These are phyloP conservation scores for Podaxis sp. DNA, from an alignment of 768 basidiomycete genomes.

Conservation along the genomic window DNA sequence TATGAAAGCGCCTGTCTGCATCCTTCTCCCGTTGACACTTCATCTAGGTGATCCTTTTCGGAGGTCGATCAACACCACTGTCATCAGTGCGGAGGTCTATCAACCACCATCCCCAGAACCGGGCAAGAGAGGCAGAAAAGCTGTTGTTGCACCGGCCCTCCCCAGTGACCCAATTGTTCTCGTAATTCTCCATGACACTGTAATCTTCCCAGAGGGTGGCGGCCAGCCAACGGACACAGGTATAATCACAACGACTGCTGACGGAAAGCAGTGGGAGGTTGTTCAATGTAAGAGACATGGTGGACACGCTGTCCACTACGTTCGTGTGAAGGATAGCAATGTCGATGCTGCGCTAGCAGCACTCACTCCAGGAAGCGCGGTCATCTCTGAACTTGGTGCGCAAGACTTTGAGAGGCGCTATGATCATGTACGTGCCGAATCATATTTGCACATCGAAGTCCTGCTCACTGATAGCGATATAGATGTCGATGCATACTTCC, in stretches of 20 bases:
- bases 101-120: conserved; percentile 33
- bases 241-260: conserved; percentile 33
- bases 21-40: background rate
- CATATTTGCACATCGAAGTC: background rate
- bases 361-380: conserved; percentile 47
- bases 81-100: conserved; percentile 46
- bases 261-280: conserved; percentile 52
- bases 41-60: conserved; percentile 67
- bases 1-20: conserved; percentile 20
- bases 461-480: conserved; percentile 1
- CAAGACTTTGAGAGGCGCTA: conserved; percentile 61
- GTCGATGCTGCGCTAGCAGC: conserved; percentile 38
- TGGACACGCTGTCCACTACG: conserved; percentile 72
- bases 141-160: conserved; percentile 43
- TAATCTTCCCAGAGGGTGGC: conserved; percentile 79
- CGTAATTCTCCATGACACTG: conserved; percentile 68
- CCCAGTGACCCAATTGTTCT: conserved; percentile 50
- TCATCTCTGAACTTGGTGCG: conserved; percentile 51
- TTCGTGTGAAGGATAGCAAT: conserved; percentile 37
- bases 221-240: conserved; percentile 81
- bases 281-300: conserved; percentile 65
- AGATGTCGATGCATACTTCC: conserved; percentile 85
- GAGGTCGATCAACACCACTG: conserved; percentile 48
- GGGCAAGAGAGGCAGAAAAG: conserved; percentile 51
- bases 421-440: conserved; percentile 56